Evolutionary conservation across 257 asterid genomes (phyloP), one percentile per base, ranked within the genome.

Genomic region (Salvia hispanica): DNA sequence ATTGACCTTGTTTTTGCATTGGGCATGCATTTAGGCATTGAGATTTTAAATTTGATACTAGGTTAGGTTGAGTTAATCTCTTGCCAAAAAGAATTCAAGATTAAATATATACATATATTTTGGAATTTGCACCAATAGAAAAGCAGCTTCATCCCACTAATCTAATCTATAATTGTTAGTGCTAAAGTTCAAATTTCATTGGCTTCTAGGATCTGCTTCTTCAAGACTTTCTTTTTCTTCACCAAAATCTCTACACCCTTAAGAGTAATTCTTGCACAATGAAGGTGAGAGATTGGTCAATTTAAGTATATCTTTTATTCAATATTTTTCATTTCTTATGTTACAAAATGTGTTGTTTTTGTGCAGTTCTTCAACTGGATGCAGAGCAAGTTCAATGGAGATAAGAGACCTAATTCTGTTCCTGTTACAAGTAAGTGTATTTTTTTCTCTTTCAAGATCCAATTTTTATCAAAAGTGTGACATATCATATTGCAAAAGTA

Each of bases 281-380:
- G 88, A 87, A 87, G 91, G 91, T 83, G 62, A 77, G 83, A 52
- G 21, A 4, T 6, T 63, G 58, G 28, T 4, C 4, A 12, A 3
- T 34, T 9, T 62, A 10, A 12, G 31, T 4, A 15, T 62, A 45
- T 44, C 7, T 42, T 43, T 16, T 25, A 1, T 25, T 43, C 5
- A 5, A n/a, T n/a, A 9, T 64, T 45, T 9, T 28, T 15, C 14
- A 12, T 14, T 48, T 56, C 53, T 34, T 0, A 9, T 56, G 52
- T 58, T 47, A 2, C 15, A 21, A 60, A 6, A 28, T 34, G 10
- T 52, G 14, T 42, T 62, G 48, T 45, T 69, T 45, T 68, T 50
- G 16, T 80, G 90, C 83, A 84, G 90, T 84, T 84, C 74, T 79
- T 84, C 64, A 74, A 67, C 69, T 84, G 87, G 90, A 71, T 84